Evolutionary conservation across 2,329 filamentous ascomycete genomes (phyloP), one percentile per base, ranked within the genome.

Genomic region (Periglandula ipomoeae): DNA sequence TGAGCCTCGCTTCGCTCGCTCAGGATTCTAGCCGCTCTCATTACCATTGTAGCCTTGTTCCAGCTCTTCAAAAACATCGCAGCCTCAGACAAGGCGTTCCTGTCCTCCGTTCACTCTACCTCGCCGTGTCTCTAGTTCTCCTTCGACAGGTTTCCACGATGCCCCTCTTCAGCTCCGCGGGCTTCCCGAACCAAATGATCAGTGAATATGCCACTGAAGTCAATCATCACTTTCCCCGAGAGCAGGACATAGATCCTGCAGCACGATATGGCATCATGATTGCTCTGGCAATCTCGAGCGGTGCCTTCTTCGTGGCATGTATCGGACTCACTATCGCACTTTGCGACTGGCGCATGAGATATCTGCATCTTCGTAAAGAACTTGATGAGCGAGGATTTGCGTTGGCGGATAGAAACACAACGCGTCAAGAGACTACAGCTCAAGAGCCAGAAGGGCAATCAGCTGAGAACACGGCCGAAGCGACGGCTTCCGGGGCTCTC

Each of bases 271-370:
- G 47, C 40, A 50, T 52, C 44, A 52, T 52, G 44, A 47, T 50
- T 23, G 47, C 50, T 20, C 27, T 49, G 37, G 47, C 50, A 37
- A 47, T 52, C 10, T 52, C 39, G 34, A 52, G 50, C 40, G 50
- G 50, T 19, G 50, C 50, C 17, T 50, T 52, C 32, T 49, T 50
- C 34, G 44, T 52, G 44, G 44, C 50, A 22, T 52, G 50, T 22
- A 45, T 52, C 20, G 50, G 47, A 24, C 44, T 52, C 7, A 47
- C 35, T 15, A 47, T 52, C 26, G 34, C 50, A 11, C 35, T 52
- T 11, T 52, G 47, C 40, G 47, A 52, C 35, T 52, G 50, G 50
- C 43, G 50, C 39, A 47, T 45, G 50, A 41, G 50, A 47, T 52
- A 52, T 30, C 17, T 52, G 22, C 44, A 38, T 11, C 39, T 52